These are phyloP conservation scores for Syzygium jambos DNA, from an alignment of 345 rosid genomes.

Conservation along the genomic window DNA sequence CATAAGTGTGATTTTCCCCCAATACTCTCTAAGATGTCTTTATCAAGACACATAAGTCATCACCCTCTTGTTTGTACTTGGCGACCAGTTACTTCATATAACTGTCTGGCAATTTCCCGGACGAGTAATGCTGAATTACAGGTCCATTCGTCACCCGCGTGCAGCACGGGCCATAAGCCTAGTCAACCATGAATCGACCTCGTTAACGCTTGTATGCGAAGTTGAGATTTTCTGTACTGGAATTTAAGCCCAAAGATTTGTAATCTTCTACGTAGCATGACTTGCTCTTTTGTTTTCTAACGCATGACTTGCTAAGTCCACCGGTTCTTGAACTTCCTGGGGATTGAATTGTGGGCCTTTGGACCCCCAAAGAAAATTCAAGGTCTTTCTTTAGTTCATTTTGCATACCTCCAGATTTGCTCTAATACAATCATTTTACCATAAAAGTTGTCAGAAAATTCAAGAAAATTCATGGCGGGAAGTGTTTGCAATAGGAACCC, in stretches of 20 bases:
- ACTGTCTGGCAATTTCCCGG: rapidly evolving
- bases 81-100: background rate
- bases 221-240: background rate
- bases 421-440: background rate
- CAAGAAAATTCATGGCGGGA: no score
- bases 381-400: background rate
- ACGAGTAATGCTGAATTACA: background rate
- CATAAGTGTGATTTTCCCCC: background rate
- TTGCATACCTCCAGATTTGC: background rate
- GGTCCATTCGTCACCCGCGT: background rate
- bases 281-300: background rate
- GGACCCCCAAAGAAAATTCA: background rate
- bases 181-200: background rate
- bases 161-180: background rate
- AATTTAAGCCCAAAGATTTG: no score
- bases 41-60: no score
- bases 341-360: background rate
- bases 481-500: background rate
- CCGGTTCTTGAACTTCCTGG: background rate
- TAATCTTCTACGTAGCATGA: no score
- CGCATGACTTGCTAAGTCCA: background rate
- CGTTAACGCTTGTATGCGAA: background rate
- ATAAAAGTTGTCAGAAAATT: no score
- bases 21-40: no score
- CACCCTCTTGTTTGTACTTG: background rate